A percentile compares a stretch with the other conserved stretches of the same genome.
These are phyloP conservation scores for Pontederia crassipes DNA, from an alignment of 176 grass and related monocot genomes.

Conservation along the genomic window DNA sequence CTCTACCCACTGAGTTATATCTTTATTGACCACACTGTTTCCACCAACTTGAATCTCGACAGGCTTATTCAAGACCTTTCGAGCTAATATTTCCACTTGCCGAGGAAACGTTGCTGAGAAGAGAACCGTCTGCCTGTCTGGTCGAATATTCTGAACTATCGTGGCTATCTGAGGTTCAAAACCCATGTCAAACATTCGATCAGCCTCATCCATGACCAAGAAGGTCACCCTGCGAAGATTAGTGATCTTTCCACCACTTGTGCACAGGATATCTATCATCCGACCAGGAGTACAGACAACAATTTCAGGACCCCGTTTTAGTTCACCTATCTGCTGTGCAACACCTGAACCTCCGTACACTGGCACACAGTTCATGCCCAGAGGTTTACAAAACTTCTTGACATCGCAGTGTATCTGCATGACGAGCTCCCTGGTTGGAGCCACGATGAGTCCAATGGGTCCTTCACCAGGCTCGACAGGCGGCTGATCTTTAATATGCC, in stretches of 20 bases:
- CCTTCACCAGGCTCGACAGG: conserved; percentile 80
- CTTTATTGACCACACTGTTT: conserved; percentile 92
- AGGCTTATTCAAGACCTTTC: conserved; percentile 76
- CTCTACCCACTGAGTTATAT: conserved; percentile 77
- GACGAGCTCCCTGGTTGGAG: conserved; percentile 91
- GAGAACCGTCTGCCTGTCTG: conserved; percentile 82
- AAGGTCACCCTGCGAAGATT: conserved; percentile 85
- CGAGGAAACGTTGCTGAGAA: conserved; percentile 95
- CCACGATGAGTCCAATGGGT: conserved; percentile 86
- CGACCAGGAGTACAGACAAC: conserved; percentile 90
- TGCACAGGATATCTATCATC: conserved; percentile 96
- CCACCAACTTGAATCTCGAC: conserved; percentile 90
- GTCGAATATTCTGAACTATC: conserved; percentile 76
- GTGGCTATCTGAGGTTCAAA: conserved; percentile 93
- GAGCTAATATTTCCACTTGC: conserved; percentile 80
- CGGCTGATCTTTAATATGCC: conserved; percentile 91
- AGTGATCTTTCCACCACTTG: conserved; percentile 86
- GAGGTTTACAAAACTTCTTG: conserved; percentile 75
- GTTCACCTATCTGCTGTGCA: conserved; percentile 90
- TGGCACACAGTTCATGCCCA: conserved; percentile 85
- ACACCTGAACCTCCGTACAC: conserved; percentile 89
- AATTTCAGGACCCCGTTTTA: conserved; percentile 89
- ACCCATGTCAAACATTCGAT: conserved; percentile 99
- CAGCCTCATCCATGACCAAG: conserved; percentile 95
- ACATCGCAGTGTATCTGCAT: conserved; percentile 89